A percentile compares a stretch with the other conserved stretches of the same genome.
These are phyloP conservation scores for Verticillium alfalfae DNA, from an alignment of 2,329 filamentous ascomycete genomes.

Conservation along the genomic window DNA sequence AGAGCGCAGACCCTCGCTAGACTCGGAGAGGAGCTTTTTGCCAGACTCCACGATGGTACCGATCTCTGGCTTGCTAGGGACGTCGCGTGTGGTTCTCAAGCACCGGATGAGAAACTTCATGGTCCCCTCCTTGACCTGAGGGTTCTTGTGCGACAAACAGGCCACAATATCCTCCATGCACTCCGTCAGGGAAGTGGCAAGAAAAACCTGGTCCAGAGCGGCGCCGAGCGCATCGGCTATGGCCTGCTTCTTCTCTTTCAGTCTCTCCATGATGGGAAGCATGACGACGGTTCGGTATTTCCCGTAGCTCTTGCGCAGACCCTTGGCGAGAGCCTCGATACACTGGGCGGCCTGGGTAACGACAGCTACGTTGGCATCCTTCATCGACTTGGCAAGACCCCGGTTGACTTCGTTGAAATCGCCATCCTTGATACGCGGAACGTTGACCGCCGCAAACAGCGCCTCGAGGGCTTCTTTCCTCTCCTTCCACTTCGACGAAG, in stretches of 20 bases:
- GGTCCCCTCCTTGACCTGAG: conserved; percentile 93
- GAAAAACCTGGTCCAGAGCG: conserved; percentile 68
- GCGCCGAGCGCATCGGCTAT: conserved; percentile 84
- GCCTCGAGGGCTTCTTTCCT: conserved; percentile 90
- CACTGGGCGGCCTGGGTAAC: conserved; percentile 91
- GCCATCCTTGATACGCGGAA: conserved; percentile 86
- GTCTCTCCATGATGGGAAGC: conserved; percentile 84
- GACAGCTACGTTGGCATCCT: conserved; percentile 94
- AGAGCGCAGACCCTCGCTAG: conserved; percentile 76
- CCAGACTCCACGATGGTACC: conserved; percentile 79
- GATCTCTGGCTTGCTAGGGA: conserved; percentile 79
- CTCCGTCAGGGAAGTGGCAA: conserved; percentile 68
- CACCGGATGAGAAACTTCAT: conserved; percentile 90
- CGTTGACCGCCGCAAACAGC: conserved; percentile 69
- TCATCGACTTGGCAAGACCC: conserved; percentile 92
- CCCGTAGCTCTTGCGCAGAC: conserved; percentile 69
- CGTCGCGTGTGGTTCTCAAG: conserved; percentile 74
- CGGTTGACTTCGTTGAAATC: conserved; percentile 81
- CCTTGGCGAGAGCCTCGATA: conserved; percentile 82
- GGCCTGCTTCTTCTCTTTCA: conserved; percentile 94
- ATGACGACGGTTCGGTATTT: conserved; percentile 80
- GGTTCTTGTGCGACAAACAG: conserved; percentile 89
- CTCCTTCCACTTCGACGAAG: conserved; percentile 97
- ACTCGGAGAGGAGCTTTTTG: conserved; percentile 87
- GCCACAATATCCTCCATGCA: conserved; percentile 87